Percentiles rank a stretch among this genome's conserved stretches.
Evolutionary conservation across 345 rosid genomes (phyloP).

Genomic region (Eutrema heterophyllum): DNA sequence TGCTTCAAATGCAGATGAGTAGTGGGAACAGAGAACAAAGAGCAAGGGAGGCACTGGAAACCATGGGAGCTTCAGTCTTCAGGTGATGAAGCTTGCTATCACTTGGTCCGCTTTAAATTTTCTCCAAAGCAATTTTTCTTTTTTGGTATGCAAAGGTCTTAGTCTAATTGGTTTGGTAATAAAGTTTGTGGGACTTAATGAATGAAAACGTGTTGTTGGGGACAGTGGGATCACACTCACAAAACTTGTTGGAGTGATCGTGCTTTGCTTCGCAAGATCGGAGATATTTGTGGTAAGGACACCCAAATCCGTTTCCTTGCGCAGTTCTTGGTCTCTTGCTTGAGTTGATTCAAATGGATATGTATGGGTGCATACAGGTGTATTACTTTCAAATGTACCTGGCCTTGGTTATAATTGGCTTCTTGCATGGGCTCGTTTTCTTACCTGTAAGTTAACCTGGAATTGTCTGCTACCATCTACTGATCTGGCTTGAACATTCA

Average conservation of each 20-base stretch:
- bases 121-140: neutral
- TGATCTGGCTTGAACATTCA: constrained; percentile 12
- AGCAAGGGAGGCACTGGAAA: constrained; percentile 65
- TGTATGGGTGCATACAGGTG: constrained; percentile 49
- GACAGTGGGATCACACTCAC: constrained; percentile 89
- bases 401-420: constrained; percentile 79
- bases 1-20: constrained; percentile 52
- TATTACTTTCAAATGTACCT: constrained; percentile 95
- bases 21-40: constrained; percentile 68
- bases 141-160: constrained; percentile 8
- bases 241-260: constrained; percentile 86
- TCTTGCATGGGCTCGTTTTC: constrained; percentile 89
- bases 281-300: constrained; percentile 81
- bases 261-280: constrained; percentile 81
- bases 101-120: neutral
- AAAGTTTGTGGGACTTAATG: constrained; percentile 21
- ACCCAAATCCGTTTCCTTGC: constrained; percentile 14
- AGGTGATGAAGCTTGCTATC: constrained; percentile 44
- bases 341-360: constrained; percentile 10
- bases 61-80: constrained; percentile 99
- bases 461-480: neutral
- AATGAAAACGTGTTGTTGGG: constrained; percentile 20
- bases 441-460: constrained; percentile 64
- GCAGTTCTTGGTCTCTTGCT: constrained; percentile 12
- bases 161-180: neutral